Evolutionary conservation across 2,329 filamentous ascomycete species (phyloP).

Genomic region (Monilinia fructigena): DNA sequence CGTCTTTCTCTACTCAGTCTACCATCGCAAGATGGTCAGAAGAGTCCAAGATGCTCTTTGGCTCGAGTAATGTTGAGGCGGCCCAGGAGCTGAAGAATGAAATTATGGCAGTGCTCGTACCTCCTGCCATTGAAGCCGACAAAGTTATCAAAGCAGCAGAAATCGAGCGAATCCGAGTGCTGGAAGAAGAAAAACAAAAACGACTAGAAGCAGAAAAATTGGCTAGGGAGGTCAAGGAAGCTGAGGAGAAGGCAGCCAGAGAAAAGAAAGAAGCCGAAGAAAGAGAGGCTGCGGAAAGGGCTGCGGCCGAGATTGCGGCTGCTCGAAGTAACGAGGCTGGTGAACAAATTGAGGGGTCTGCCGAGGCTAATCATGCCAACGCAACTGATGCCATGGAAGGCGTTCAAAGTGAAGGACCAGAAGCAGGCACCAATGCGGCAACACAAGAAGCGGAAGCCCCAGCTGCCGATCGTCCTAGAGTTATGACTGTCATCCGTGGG

Average conservation of each 20-base stretch:
- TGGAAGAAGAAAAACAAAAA: slow-evolving; percentile 60
- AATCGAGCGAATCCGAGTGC: slow-evolving; percentile 54
- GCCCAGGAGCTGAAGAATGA: slow-evolving; percentile 64
- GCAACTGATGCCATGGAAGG: slow-evolving; percentile 64
- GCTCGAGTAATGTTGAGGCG: slow-evolving; percentile 65
- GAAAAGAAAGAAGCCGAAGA: slow-evolving; percentile 73
- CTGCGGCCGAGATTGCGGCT: slow-evolving; percentile 51
- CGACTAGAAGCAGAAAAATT: slow-evolving; percentile 65
- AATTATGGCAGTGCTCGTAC: slow-evolving; percentile 72
- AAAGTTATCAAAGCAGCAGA: slow-evolving; percentile 64
- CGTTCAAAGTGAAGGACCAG: slow-evolving; percentile 55
- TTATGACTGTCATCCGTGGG: slow-evolving; percentile 81
- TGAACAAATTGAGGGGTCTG: slow-evolving; percentile 38
- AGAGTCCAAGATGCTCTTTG: slow-evolving; percentile 85
- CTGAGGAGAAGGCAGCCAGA: slow-evolving; percentile 62
- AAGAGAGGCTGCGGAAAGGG: slow-evolving; percentile 60
- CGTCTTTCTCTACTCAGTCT: slow-evolving; percentile 63
- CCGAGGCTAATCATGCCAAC: slow-evolving; percentile 30
- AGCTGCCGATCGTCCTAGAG: slow-evolving; percentile 56
- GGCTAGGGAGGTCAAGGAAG: slow-evolving; percentile 68
- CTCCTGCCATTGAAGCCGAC: slow-evolving; percentile 79
- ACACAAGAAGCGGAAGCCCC: slow-evolving; percentile 41
- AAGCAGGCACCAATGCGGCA: slow-evolving; percentile 1
- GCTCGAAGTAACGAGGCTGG: slow-evolving; percentile 49
- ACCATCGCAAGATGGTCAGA: slow-evolving; percentile 83